Evolutionary conservation across 1,139 yeast species (phyloP), one percentile per base, ranked within the genome.

Genomic region (Lodderomyces elongisporus): DNA sequence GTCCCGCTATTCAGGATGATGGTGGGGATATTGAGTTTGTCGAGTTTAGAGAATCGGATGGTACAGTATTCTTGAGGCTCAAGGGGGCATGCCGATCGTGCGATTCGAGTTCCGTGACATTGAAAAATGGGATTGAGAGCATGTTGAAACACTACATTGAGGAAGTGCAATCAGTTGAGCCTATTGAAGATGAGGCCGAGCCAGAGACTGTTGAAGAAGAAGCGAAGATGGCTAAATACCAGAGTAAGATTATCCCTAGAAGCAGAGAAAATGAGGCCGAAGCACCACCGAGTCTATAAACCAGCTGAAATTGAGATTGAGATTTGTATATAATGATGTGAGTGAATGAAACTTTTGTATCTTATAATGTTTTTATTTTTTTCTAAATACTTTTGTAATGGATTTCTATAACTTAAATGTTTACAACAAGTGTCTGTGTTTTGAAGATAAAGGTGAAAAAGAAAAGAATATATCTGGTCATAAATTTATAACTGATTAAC

Each of bases 1-100:
- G 96, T 48, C 98, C 99, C 1, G 97, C 97, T 0, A 81, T 83
- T 42, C 84, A 79, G 54, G 93, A 83, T 43, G 93, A 83, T 51
- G 93, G 93, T 34, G 93, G 93, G 8, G 93, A 83, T 51, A 78
- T 83, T 40, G 85, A 81, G 46, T 83, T 79, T 56, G 80, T 81
- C 14, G 70, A 66, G 3, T 82, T 80, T 52, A 73, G 71, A 31
- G 80, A 77, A 37, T 70, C 69, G 26, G 58, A 72, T 4, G 91
- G 93, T 1, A 77, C 77, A 0, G 91, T 83, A 2, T 73, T 65
- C 45, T 64, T 83, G 44, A 74, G 72, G 49, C 61, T 83, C 36
- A 78, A 77, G 52, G 93, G 93, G 25, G 91, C 93, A 1, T 83
- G 93, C 56, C 73, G 87, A 48, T 74, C 85, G 17, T 83, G 93